Conservation (phyloP, 2,329 filamentous ascomycete species). For the Penicillium sclerotiorum region DNA sequence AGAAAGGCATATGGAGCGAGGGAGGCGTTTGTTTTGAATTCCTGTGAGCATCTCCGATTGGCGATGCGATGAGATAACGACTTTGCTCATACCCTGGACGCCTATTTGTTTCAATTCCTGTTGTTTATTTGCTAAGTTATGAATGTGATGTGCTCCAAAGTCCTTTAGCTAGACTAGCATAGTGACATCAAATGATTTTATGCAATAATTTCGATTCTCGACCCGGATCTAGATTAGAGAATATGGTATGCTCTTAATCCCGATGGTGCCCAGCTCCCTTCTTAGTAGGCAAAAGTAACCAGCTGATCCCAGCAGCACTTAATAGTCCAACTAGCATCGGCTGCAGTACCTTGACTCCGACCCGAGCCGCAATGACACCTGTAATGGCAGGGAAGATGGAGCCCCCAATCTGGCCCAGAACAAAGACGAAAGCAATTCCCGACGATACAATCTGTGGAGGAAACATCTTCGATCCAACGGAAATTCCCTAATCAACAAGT, state of each 20-base stretch:
- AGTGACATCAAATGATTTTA: too few relatives aligned
- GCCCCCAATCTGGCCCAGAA: conserved; percentile 59
- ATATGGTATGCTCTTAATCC: conserved; percentile 17
- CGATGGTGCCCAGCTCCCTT: conserved; percentile 24
- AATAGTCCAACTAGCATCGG: conserved; percentile 56
- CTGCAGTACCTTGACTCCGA: conserved; percentile 54
- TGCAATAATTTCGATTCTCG: too few relatives aligned
- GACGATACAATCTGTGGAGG: conserved; percentile 50
- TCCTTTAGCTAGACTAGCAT: too few relatives aligned
- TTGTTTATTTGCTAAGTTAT: too few relatives aligned
- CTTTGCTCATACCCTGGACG: conserved; percentile 19
- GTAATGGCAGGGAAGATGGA: conserved; percentile 60
- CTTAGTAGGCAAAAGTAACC: conserved; percentile 48
- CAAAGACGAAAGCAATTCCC: conserved; percentile 59
- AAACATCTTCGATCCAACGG: conserved; percentile 57
- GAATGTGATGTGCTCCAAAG: too few relatives aligned
- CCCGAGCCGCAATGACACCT: conserved; percentile 51
- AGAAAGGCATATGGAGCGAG: too few relatives aligned
- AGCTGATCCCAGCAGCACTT: conserved; percentile 50
- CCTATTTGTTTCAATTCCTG: background rate
- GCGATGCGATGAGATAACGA: conserved; percentile 27
- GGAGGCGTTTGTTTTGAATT: background rate
- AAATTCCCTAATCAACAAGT: conserved; percentile 41
- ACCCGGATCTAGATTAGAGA: too few relatives aligned
- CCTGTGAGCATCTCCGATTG: background rate